Evolutionary conservation across 2,329 filamentous ascomycete genomes (phyloP).

Genomic region (Cadophora gregata): DNA sequence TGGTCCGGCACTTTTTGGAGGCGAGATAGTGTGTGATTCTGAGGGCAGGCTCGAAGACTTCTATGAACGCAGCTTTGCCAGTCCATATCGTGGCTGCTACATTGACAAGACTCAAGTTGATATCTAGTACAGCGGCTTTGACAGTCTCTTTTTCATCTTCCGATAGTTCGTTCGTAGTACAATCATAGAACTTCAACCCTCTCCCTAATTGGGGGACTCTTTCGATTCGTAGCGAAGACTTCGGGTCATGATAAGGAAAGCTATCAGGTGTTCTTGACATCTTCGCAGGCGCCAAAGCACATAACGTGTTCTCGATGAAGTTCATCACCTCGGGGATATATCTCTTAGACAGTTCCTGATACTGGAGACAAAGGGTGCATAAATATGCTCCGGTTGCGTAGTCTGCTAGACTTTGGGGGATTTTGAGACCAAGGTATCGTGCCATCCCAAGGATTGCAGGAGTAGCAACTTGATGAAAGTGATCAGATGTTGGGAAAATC

Average conservation of each 20-base stretch:
- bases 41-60: conserved; percentile 74
- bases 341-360: conserved; percentile 82
- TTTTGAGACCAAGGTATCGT: conserved; percentile 80
- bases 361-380: conserved; percentile 79
- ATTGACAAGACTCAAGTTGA: conserved; percentile 69
- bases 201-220: conserved; percentile 51
- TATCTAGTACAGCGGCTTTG: conserved; percentile 66
- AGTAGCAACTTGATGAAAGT: conserved; percentile 95
- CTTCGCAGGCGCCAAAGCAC: conserved; percentile 65
- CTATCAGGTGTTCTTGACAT: conserved; percentile 54
- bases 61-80: conserved; percentile 73
- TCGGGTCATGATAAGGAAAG: conserved; percentile 67
- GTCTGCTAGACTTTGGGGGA: conserved; percentile 68
- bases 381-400: conserved; percentile 78
- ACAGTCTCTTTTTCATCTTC: conserved; percentile 41
- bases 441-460: conserved; percentile 86
- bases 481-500: conserved; percentile 93
- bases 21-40: conserved; percentile 65
- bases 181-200: conserved; percentile 66
- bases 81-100: conserved; percentile 76
- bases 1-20: conserved; percentile 56
- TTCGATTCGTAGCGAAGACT: conserved; percentile 57
- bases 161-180: conserved; percentile 45
- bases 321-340: conserved; percentile 89
- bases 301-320: conserved; percentile 78